Conservation (phyloP, 257 asterid genomes). For the Cynanchum wilfordii region DNA sequence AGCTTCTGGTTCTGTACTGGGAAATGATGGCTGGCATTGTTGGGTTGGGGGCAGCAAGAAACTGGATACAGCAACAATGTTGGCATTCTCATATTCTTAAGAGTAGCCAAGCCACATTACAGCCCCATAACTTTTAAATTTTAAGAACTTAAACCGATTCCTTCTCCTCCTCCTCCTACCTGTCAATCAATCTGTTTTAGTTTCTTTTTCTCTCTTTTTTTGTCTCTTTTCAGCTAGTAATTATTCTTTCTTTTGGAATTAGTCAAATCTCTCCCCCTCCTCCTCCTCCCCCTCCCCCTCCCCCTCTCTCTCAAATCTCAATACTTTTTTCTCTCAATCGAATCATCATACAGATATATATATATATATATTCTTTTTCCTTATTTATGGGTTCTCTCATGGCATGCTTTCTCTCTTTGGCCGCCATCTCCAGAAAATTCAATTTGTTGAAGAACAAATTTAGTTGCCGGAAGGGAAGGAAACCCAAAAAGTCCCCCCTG, state of each 20-base stretch:
- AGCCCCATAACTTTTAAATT: background rate
- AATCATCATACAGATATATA: constrained; percentile 3
- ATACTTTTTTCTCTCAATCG: background rate
- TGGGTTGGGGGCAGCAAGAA: background rate
- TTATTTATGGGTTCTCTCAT: constrained; percentile 27
- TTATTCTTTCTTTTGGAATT: background rate
- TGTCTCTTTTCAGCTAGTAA: constrained; percentile 9
- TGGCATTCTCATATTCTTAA: background rate
- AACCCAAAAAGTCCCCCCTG: constrained; percentile 12
- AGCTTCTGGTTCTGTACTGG: background rate
- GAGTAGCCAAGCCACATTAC: background rate
- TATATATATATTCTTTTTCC: too few relatives aligned
- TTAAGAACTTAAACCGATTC: constrained; percentile 10
- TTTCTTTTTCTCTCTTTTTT: background rate
- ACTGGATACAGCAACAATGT: background rate
- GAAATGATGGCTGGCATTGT: background rate
- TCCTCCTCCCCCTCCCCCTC: background rate
- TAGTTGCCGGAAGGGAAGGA: constrained; percentile 21
- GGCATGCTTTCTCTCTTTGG: constrained; percentile 26
- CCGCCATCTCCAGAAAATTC: constrained; percentile 15
- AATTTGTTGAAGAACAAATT: constrained; percentile 16
- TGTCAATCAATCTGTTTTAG: background rate
- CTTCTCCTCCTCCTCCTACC: background rate
- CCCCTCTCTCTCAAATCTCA: too few relatives aligned
- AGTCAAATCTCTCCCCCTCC: too few relatives aligned